Conservation (phyloP, 2,329 filamentous ascomycete genomes). For the Zarea fungicola region DNA sequence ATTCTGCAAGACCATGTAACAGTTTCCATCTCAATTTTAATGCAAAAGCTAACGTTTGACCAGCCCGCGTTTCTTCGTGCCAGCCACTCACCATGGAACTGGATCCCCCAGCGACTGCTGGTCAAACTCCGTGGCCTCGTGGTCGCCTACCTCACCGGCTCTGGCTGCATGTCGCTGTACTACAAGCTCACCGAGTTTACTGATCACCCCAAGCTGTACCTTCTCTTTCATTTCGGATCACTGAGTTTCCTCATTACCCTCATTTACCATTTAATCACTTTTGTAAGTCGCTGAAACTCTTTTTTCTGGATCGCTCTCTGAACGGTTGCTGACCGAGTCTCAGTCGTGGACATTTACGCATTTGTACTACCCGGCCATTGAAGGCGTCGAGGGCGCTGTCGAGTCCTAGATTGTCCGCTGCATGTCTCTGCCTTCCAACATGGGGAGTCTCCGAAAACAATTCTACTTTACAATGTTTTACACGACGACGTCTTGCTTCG, state of each 20-base stretch:
- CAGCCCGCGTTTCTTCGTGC: constrained; percentile 48
- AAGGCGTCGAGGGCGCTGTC: constrained; percentile 30
- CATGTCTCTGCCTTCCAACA: constrained; percentile 42
- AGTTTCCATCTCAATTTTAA: background rate
- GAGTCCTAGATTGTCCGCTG: constrained; percentile 32
- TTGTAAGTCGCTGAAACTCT: too few species aligned
- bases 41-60: background rate
- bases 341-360: constrained; percentile 50
- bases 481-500: constrained; percentile 39
- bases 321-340: too few species aligned
- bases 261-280: constrained; percentile 40
- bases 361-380: constrained; percentile 40
- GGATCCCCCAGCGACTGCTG: constrained; percentile 41
- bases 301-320: too few species aligned
- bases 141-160: constrained; percentile 38
- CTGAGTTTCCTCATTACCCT: constrained; percentile 39
- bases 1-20: constrained; percentile 33
- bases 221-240: constrained; percentile 46
- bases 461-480: constrained; percentile 49
- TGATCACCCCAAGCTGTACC: constrained; percentile 34
- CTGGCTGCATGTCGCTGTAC: constrained; percentile 37
- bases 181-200: constrained; percentile 41
- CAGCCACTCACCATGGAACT: constrained; percentile 46
- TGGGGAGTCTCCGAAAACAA: constrained; percentile 35
- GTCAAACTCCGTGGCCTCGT: constrained; percentile 38